Evolutionary conservation across 177 flowering plant genomes (phyloP), one percentile per base, ranked within the genome.

Genomic region (Vitis hybrid): DNA sequence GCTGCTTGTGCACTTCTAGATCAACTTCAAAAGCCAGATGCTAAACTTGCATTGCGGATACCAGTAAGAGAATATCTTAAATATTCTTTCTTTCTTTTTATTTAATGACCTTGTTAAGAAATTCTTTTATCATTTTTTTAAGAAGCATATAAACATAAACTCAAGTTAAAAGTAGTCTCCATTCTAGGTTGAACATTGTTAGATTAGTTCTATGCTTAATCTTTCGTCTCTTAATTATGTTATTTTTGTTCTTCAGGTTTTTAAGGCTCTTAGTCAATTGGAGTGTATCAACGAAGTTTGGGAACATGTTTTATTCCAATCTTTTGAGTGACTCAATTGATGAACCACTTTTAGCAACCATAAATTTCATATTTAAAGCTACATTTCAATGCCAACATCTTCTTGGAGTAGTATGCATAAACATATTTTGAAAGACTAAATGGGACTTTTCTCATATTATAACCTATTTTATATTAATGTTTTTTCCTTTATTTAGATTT

Each of bases 1-100:
- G 99, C 97, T 73, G 98, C 99, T 67, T 79, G 78, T 87, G 87
- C 93, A 49, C 97, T 96, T 74, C 81, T 96, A 26, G 97, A 96
- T 62, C 83, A 97, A 14, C 91, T 96, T 65, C 87, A 89, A 57
- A 87, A 83, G 77, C 86, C 89, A 8, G 92, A 87, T 80, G 95
- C 92, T 3, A 98, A 94, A 63, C 94, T 95, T 73, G 70, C 89
- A 51, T 70, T 96, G 39, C 86, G 80, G 58, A 64, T 87, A 58
- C 92, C 93, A 67, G 98, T 93, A 85, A 85, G 94, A 69, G 68
- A 49, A 58, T 48, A 39, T 60, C 29, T 26, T 3, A 26, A 26
- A 26, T 0, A 26, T 60, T 33, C 33, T 4, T 58, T 51, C n/a
- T 31, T 57, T 48, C 9, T 22, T 11, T n/a, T 21, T 39, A 26